Base-by-base conservation (phyloP, 768 basidiomycete genomes). In the Pisolithus tinctorius region DNA sequence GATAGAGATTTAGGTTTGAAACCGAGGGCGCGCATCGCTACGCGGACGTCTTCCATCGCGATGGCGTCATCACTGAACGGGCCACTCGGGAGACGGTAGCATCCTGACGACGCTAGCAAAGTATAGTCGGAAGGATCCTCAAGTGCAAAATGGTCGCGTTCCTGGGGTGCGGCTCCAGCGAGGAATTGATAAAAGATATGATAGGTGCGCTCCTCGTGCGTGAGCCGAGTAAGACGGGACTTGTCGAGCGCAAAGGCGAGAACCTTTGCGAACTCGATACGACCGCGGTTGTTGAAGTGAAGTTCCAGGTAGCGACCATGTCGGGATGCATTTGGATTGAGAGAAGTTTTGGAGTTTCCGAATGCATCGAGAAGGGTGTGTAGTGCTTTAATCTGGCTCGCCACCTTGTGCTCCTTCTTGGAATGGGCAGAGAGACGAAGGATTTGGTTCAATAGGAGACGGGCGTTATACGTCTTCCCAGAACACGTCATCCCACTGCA, bases 141-240 rank as follows among this genome's bases (percentile, higher is more conserved):
- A 17, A 94, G 71, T 49, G 77, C 77, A 56, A 86, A 81, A 11
- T 71, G 65, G 57, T 95, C 91, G 2, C 92, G 79, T 63, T 95
- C 93, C 46, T 83, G 72, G 1, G 87, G 75, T 0, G 85, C 85
- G 1, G 90, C 88, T 26, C 93, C 93, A 5, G 91, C 82, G 17
- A 95, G 74, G 56, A 95, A 79, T 69, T 95, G 93, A 68, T 95
- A 95, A 69, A 95, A 94, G 40, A 94, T 80, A 58, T 95, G 93
- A 69, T 83, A 95, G 0, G 88, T 80, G 20, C 93, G 82, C 63
- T 94, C 93, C 69, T 95, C 92, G 55, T 88, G 81, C 10, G 77
- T 71, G 37, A 95, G 81, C 9, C 76, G 77, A 50, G 73, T 75
- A 13, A 94, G 77, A 13, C 90, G 80, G n/a, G 85, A 86, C 66